Evolutionary conservation across 495 filamentous ascomycete species (phyloP), one percentile per base, ranked within the genome.

Genomic region (Talaromyces liani): DNA sequence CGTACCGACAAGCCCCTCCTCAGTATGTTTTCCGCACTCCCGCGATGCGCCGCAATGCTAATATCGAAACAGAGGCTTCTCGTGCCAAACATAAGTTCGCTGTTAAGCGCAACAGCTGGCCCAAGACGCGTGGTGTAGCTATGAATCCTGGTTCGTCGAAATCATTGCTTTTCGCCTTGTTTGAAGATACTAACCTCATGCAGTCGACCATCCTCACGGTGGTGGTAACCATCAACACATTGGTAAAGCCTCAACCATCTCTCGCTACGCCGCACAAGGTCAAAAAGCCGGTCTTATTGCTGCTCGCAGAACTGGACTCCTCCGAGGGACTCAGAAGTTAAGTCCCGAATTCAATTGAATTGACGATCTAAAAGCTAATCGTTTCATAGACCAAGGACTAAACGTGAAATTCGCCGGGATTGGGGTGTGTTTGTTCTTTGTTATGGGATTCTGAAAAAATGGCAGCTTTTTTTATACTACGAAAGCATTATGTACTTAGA

Each of bases 201-300:
- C 4, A 27, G 25, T 60, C 22, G 12, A 6, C 20, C 41, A 62
- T 65, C 54, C 66, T 73, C 94, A 98, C 91, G 94, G 94, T 90
- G 90, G 90, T 93, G 94, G 94, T 96, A 99, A 99, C 85, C 94
- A 99, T 84, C 94, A 99, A 86, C 94, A 99, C 84, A 99, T 99
- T 75, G 94, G 94, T 89, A 98, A 98, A 85, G 95, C 94, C 65
- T 98, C 95, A 45, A 99, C 94, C 69, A 99, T 99, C 82, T 96
- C 91, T 68, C 89, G 94, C 77, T 96, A 93, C 83, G 94, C 94
- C 66, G 89, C 88, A 75, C 90, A 91, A 79, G 94, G 94, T 90
- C 94, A 99, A 86, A 99, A 99, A 87, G 95, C 95, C 75, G 94
- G 94, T 97, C 92, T 97, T 75, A 99, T 99, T 84, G 94, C 94